phyloP scores from a whole-genome alignment of 2,329 filamentous ascomycete species.

The Colletotrichum shisoi region DNA sequence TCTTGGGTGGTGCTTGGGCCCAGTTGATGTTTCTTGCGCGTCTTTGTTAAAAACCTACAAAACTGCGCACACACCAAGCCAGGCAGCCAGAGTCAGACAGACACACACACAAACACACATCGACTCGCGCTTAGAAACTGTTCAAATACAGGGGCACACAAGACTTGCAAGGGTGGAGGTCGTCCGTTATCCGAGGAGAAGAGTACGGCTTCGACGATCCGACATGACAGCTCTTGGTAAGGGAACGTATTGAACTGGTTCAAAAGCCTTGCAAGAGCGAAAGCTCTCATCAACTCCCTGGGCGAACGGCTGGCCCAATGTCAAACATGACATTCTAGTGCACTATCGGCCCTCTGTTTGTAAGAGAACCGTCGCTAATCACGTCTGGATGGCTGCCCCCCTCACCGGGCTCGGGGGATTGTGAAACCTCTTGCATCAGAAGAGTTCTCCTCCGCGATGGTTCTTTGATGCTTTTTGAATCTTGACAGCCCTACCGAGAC shows the following conservation, averaged over 20 bases:
- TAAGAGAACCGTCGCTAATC: neutral
- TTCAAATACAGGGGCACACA: too few species aligned
- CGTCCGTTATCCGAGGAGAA: neutral
- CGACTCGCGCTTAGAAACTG: too few species aligned
- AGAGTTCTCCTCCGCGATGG: neutral
- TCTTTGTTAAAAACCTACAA: conserved; percentile 12
- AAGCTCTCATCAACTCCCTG: neutral
- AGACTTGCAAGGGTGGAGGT: too few species aligned
- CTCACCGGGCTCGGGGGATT: neutral
- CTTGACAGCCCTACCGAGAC: neutral
- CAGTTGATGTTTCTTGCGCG: conserved; percentile 4
- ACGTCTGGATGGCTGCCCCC: too few species aligned
- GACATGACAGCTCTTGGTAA: conserved; percentile 8
- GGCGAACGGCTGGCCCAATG: conserved; percentile 1
- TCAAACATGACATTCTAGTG: neutral
- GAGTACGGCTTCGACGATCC: conserved; percentile 6
- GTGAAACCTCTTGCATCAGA: conserved; percentile 4
- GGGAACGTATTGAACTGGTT: neutral
- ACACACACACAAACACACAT: neutral
- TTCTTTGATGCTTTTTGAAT: neutral
- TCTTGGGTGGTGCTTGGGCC: conserved; percentile 10
- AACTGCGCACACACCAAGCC: conserved; percentile 10
- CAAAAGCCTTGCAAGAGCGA: neutral
- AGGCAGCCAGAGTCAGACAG: conserved; percentile 6
- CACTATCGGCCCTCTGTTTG: neutral